Evolutionary conservation across 164 flowering plant genomes (phyloP), one percentile per base, ranked within the genome.

Genomic region (Cinnamomum chago): DNA sequence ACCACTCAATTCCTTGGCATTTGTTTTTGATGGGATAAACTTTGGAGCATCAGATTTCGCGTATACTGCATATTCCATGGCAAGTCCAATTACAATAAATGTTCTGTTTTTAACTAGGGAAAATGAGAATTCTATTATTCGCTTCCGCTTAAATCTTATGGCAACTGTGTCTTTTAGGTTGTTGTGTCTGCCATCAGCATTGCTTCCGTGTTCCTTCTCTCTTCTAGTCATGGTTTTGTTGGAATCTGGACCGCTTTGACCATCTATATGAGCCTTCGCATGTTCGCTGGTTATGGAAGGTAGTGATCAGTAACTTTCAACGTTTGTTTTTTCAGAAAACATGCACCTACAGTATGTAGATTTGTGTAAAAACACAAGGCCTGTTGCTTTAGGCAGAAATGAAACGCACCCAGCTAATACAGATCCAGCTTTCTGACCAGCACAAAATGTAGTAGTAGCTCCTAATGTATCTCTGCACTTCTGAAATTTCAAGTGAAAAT

Each of bases 11-110:
- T 79, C 90, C 27, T 62, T 94, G 64, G 98, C 97, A 58, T 94
- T 94, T 78, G 97, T 90, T 58, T 88, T 92, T 23, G 95, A 93
- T 77, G 97, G 98, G 18, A 77, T 91, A 67, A 92, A 94, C 81
- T 92, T 83, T 79, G 98, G 98, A 72, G 98, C 96, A 67, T 92
- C 97, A 18, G 97, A 94, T 80, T 94, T 90, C 79, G 86, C 88
- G 30, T 94, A 85, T 77, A 79, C 96, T 55, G 95, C 95, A 6
- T 85, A 79, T 77, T 92, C 96, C 58, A 92, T 92, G 97, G 97
- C 72, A 86, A 84, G 87, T 83, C 3, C 25, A 33, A 11, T 0
- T n/a, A 2, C 28, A 51, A 58, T 65, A 1, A 47, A 2, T 60
- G 23, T n/a, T 60, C 30, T 64, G 17, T 51, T 20, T n/a, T 23